Base-by-base conservation (phyloP, 2,329 filamentous ascomycete genomes). In the Cryphonectria radicalis region DNA sequence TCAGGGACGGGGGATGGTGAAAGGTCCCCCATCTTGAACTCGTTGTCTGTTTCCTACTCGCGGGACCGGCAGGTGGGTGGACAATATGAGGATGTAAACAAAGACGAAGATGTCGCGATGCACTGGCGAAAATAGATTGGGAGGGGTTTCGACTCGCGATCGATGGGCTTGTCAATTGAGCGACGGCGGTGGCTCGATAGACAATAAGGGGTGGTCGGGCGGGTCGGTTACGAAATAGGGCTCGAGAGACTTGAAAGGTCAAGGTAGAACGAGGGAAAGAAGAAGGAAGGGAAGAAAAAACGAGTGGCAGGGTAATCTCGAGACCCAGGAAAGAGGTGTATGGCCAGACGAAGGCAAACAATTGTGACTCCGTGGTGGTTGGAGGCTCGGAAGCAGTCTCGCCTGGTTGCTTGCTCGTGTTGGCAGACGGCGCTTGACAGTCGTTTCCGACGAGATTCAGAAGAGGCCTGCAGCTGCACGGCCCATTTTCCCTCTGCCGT, bases 1-100 rank as follows among this genome's bases (percentile, higher is more conserved):
- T 91, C 89, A 63, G 88, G 88, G 74, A 85, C 82, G 63, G 87
- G 87, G 62, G 88, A 88, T 66, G 87, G 84, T 70, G 83, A 75
- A 53, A 76, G 68, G 66, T 81, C 81, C 63, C 78, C 79, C 82
- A 85, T 85, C 53, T 74, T 80, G 73, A 50, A 67, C 63, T 63
- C 46, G 25, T n/a, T 22, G 28, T 59, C 46, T 46, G 66, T 22
- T 55, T 50, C 65, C 40, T 25, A 62, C 3, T 67, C 35, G 62
- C 63, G 40, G 13, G 25, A 22, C 37, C 25, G 63, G 43, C 28
- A 65, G 25, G 28, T 32, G 35, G 7, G 43, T 59, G 70, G 37
- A 60, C 37, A 46, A 53, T 50, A 57, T 22, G 46, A 53, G 53
- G 50, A 35, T 50, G 57, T 14, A 19, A 66, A 67, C 35, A 43